Evolutionary conservation across 2,329 filamentous ascomycete genomes (phyloP).

Genomic region (Ascocoryne sarcoides): DNA sequence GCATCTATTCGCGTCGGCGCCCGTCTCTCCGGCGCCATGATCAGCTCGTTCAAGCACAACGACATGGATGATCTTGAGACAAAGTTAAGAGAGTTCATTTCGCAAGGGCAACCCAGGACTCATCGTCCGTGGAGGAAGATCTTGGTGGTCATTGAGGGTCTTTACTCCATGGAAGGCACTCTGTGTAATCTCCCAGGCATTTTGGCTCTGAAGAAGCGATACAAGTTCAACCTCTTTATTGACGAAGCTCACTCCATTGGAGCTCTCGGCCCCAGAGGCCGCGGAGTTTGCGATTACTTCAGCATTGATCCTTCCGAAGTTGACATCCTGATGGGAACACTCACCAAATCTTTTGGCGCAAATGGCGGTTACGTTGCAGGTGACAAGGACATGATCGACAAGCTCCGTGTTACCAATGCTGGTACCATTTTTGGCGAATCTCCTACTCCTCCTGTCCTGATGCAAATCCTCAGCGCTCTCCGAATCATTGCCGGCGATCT

Average conservation of each 20-base stretch:
- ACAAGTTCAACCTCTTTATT: conserved; percentile 94
- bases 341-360: conserved; percentile 97
- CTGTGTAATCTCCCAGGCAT: conserved; percentile 96
- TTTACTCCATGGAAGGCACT: conserved; percentile 99
- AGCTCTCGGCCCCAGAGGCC: conserved; percentile 77
- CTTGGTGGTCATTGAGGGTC: conserved; percentile 85
- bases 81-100: conserved; percentile 82
- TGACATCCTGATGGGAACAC: conserved; percentile 94
- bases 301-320: conserved; percentile 79
- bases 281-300: conserved; percentile 97
- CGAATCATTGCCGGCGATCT: conserved; percentile 85
- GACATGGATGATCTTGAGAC: conserved; percentile 83
- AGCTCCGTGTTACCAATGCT: conserved; percentile 77
- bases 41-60: conserved; percentile 96
- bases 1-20: conserved; percentile 94
- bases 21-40: conserved; percentile 88
- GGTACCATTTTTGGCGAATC: conserved; percentile 82
- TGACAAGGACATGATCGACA: conserved; percentile 85
- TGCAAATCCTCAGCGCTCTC: conserved; percentile 82
- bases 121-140: conserved; percentile 99
- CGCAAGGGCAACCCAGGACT: conserved; percentile 94
- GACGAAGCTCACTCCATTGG: conserved; percentile 96
- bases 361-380: conserved; percentile 94
- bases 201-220: conserved; percentile 79
- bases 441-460: conserved; percentile 76